Evolutionary conservation across 768 basidiomycete species (phyloP).

Genomic region (Psilocybe sp.): DNA sequence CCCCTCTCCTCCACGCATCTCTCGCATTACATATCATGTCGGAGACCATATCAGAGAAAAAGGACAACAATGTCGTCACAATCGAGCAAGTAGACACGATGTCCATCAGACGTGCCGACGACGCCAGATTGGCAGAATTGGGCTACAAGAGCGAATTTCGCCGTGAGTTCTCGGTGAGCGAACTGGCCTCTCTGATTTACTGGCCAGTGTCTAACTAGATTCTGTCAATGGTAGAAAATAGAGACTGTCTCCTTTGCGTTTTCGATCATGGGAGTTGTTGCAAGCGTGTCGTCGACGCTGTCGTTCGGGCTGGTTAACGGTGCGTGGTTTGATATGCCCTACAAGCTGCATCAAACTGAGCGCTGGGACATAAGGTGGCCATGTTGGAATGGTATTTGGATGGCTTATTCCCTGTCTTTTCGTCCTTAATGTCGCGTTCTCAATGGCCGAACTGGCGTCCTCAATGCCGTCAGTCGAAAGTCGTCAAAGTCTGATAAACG

Average conservation of each 20-base stretch:
- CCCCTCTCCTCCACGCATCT: conserved; percentile 1
- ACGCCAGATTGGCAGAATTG: conserved; percentile 57
- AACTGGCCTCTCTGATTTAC: neutral
- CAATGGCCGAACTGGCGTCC: conserved; percentile 72
- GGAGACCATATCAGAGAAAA: conserved; percentile 16
- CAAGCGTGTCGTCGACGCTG: conserved; percentile 65
- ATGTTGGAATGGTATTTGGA: conserved; percentile 76
- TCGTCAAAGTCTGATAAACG: neutral
- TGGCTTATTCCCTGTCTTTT: conserved; percentile 73
- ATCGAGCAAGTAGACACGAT: conserved; percentile 10
- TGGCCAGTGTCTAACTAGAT: neutral
- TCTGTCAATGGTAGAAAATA: conserved; percentile 35
- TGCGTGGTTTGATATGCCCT: conserved; percentile 20
- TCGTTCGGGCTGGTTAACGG: conserved; percentile 63
- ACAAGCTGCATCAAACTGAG: neutral
- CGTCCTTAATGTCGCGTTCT: conserved; percentile 63
- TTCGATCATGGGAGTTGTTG: conserved; percentile 71
- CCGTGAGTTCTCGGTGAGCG: conserved; percentile 64
- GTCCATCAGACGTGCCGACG: conserved; percentile 35
- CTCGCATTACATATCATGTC: conserved; percentile 1
- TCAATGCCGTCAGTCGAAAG: conserved; percentile 74
- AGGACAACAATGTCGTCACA: conserved; percentile 9
- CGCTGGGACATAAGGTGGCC: conserved; percentile 47
- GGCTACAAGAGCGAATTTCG: conserved; percentile 74
- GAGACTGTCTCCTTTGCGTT: conserved; percentile 68